These are phyloP conservation scores for Apiospora rasikravindrae DNA, from an alignment of 2,329 filamentous ascomycete genomes.

Conservation along the genomic window DNA sequence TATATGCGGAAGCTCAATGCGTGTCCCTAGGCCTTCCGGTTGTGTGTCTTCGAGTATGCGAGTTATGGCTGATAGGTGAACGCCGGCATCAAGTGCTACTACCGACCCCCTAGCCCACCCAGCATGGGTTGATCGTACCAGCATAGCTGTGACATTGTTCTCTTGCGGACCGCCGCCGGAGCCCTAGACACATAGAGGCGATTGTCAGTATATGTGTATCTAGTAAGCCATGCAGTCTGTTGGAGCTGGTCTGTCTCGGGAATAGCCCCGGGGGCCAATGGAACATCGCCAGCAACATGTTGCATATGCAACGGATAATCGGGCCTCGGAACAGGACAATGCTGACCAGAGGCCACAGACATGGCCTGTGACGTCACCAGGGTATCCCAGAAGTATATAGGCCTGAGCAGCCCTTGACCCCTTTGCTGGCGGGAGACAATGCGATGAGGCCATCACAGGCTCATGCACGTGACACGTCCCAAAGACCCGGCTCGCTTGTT, in stretches of 20 bases:
- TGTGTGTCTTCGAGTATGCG: constrained; percentile 70
- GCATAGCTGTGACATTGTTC: constrained; percentile 85
- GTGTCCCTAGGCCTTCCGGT: constrained; percentile 42
- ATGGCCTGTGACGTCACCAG: not conserved
- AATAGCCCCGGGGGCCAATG: constrained; percentile 5
- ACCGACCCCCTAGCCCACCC: constrained; percentile 84
- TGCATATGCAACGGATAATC: not conserved
- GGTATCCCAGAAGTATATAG: not conserved
- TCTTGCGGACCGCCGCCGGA: constrained; percentile 89
- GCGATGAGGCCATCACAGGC: constrained; percentile 9
- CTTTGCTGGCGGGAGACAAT: not conserved
- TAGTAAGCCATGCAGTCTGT: not conserved
- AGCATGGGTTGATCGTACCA: constrained; percentile 80
- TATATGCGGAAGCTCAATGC: constrained; percentile 54
- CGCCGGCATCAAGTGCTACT: constrained; percentile 91
- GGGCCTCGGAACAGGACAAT: not conserved
- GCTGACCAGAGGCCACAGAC: not conserved
- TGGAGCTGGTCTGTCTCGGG: not conserved
- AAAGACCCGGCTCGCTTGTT: constrained; percentile 2
- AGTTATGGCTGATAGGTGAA: constrained; percentile 85
- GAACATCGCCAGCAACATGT: not conserved
- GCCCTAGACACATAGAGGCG: constrained; percentile 61
- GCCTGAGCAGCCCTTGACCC: not conserved
- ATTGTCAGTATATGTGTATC: not conserved
- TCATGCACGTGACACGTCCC: constrained; percentile 8